Percentiles rank a stretch among this genome's conserved stretches.
Conservation (phyloP, 108 stramenopile genomes). For the Cyclotella kingstonii region DNA sequence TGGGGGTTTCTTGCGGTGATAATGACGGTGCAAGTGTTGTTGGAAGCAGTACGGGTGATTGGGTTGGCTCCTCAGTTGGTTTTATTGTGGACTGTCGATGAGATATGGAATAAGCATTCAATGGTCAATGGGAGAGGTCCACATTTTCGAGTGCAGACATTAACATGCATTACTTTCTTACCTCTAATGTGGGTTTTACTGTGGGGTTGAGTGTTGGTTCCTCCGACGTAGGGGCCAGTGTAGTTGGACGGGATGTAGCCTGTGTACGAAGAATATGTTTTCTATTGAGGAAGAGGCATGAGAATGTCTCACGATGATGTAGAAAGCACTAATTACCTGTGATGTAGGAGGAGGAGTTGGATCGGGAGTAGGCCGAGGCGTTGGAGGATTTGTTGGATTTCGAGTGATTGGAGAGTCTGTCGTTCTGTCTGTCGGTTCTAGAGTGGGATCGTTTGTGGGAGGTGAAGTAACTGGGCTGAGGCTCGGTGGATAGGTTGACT, state of each 20-base stretch:
- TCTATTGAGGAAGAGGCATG: neutral
- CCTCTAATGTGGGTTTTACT: no score
- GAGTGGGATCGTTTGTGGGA: neutral
- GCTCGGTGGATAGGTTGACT: no score
- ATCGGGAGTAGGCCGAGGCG: conserved; percentile 4
- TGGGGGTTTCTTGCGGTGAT: conserved; percentile 6
- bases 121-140: neutral
- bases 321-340: no score
- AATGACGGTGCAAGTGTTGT: conserved; percentile 16
- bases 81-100: conserved; percentile 6
- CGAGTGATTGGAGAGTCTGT: neutral
- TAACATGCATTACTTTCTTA: neutral
- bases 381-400: conserved; percentile 13
- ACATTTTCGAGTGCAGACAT: neutral
- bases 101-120: neutral
- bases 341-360: conserved; percentile 1
- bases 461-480: no score
- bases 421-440: neutral
- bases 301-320: neutral
- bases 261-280: neutral
- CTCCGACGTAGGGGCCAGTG: no score
- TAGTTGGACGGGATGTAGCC: no score
- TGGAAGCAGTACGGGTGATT: neutral
- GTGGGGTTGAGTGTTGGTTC: no score
- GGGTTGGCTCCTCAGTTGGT: conserved; percentile 7